Conservation (phyloP, 1,139 yeast species). For the Waltiozyma sp. region DNA sequence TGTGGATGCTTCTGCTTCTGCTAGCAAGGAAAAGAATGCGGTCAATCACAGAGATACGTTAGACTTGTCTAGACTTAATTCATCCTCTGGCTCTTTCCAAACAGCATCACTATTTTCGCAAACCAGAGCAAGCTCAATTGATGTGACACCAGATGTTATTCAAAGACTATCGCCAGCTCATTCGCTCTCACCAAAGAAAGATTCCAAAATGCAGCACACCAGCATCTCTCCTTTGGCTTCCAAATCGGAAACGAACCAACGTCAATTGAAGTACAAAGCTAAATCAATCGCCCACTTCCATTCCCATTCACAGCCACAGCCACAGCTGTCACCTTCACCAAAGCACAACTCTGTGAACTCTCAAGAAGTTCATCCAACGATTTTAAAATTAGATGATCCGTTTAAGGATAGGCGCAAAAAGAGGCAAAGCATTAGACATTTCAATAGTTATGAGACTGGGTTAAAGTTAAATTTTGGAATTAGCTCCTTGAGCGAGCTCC, state of each 20-base stretch:
- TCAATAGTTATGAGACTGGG: slow-evolving; percentile 18
- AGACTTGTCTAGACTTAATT: neutral
- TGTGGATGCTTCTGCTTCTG: neutral
- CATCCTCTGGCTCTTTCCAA: neutral
- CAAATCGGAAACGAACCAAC: neutral
- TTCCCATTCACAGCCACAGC: neutral
- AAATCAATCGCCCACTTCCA: neutral
- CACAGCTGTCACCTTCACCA: slow-evolving; percentile 8
- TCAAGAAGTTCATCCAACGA: neutral
- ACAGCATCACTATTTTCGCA: neutral
- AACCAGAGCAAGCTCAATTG: neutral
- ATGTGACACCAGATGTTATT: neutral
- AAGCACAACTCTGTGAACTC: slow-evolving; percentile 4
- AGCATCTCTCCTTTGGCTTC: neutral
- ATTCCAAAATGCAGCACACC: neutral
- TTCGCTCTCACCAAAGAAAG: slow-evolving; percentile 1
- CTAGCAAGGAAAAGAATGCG: too few relatives aligned
- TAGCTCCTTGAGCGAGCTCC: neutral
- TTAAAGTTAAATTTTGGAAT: slow-evolving; percentile 6
- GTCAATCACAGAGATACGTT: neutral
- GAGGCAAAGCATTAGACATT: slow-evolving; percentile 11
- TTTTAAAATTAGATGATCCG: neutral
- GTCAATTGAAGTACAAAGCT: neutral
- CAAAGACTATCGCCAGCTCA: neutral
- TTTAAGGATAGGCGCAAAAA: neutral